phyloP scores from a whole-genome alignment of 129 eudicot species.

The Calendula officinalis region DNA sequence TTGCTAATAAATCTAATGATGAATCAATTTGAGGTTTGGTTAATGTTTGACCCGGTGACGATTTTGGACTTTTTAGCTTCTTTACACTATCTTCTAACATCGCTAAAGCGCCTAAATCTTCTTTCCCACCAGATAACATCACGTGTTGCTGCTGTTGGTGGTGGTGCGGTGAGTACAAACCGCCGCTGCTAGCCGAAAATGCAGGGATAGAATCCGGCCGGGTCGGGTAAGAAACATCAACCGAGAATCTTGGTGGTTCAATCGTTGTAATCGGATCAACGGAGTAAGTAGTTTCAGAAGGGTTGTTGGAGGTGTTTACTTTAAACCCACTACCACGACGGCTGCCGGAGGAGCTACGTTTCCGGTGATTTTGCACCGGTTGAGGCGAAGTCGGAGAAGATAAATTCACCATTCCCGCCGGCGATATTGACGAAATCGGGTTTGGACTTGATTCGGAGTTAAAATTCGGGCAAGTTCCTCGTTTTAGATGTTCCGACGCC shows the following conservation, averaged over 20 bases:
- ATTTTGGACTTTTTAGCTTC: conserved; percentile 69
- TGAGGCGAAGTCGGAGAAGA: conserved; percentile 39
- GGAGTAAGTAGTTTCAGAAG: conserved; percentile 13
- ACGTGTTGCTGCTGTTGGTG: conserved; percentile 38
- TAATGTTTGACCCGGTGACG: conserved; percentile 60
- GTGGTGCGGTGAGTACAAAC: conserved; percentile 19
- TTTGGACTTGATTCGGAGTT: conserved; percentile 36
- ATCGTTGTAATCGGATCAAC: conserved; percentile 18
- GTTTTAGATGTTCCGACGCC: conserved; percentile 87
- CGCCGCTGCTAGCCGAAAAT: conserved; percentile 27
- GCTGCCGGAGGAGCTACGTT: not conserved
- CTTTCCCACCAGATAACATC: conserved; percentile 72
- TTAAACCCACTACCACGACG: conserved; percentile 8
- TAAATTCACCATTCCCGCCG: conserved; percentile 37
- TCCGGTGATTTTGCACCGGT: conserved; percentile 16
- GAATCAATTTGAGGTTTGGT: conserved; percentile 64
- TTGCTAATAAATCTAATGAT: conserved; percentile 58
- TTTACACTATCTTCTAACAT: conserved; percentile 47
- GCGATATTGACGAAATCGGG: conserved; percentile 55
- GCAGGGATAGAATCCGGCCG: conserved; percentile 20
- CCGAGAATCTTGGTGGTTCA: conserved; percentile 7
- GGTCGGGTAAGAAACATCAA: conserved; percentile 12
- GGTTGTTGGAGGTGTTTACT: not conserved
- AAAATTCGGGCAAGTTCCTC: conserved; percentile 85
- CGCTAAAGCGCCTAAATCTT: conserved; percentile 64